Conservation (phyloP, 371 early-diverging fungal genomes). For the Rhizopus delemar region DNA sequence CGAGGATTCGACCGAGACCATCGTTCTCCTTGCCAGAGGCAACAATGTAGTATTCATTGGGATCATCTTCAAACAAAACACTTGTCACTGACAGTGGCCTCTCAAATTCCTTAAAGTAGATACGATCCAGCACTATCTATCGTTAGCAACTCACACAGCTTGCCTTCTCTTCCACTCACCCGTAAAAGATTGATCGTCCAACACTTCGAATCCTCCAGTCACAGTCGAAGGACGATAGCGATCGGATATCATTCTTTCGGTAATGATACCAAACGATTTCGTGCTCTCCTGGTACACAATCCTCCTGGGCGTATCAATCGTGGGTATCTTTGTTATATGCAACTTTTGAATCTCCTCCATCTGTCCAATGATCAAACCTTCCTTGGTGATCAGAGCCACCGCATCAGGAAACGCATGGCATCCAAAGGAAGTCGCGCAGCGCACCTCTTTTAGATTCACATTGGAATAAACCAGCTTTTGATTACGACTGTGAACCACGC, state of each 20-base stretch:
- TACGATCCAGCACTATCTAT: constrained; percentile 43
- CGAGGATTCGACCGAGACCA: constrained; percentile 58
- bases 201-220: constrained; percentile 59
- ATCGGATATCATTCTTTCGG: constrained; percentile 40
- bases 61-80: constrained; percentile 44
- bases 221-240: constrained; percentile 25
- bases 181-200: constrained; percentile 77
- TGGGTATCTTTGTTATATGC: constrained; percentile 77
- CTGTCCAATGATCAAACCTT: constrained; percentile 71
- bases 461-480: constrained; percentile 81
- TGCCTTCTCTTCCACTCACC: constrained; percentile 32
- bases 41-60: constrained; percentile 51
- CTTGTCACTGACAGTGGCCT: constrained; percentile 37
- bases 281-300: constrained; percentile 67
- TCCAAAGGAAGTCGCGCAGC: constrained; percentile 71
- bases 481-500: constrained; percentile 76
- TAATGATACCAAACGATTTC: constrained; percentile 65
- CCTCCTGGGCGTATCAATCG: constrained; percentile 74
- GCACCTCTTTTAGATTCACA: constrained; percentile 80
- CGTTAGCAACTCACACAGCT: background rate
- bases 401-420: constrained; percentile 63
- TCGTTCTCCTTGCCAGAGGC: constrained; percentile 63
- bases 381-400: constrained; percentile 70
- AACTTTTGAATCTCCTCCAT: constrained; percentile 89
- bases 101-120: constrained; percentile 52